A percentile compares a stretch with the other conserved stretches of the same genome.
These are phyloP conservation scores for Kluyveromyces marxianus DNA, from an alignment of 1,139 yeast species.

Conservation along the genomic window DNA sequence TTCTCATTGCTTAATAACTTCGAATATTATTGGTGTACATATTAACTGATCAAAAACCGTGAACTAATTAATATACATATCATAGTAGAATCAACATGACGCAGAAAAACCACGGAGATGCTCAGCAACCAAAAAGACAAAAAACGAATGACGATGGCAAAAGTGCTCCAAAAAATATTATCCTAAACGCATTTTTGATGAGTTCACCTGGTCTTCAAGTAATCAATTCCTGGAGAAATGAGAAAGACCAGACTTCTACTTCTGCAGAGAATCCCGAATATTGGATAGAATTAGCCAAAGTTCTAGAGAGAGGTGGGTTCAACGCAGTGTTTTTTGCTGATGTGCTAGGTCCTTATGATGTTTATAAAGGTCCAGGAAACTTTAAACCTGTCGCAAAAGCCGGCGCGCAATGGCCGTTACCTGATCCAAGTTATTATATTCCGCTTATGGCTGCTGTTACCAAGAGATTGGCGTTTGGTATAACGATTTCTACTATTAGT, in stretches of 20 bases:
- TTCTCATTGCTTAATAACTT: too few species aligned
- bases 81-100: too few species aligned
- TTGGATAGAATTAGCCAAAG: slow-evolving; percentile 40
- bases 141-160: too few species aligned
- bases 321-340: slow-evolving; percentile 43
- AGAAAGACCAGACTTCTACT: slow-evolving; percentile 33
- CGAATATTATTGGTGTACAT: too few species aligned
- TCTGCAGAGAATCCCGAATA: slow-evolving; percentile 36
- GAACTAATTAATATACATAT: too few species aligned
- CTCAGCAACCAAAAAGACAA: too few species aligned
- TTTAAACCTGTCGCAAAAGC: slow-evolving; percentile 35
- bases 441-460: slow-evolving; percentile 40
- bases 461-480: slow-evolving; percentile 36
- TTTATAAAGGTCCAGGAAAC: slow-evolving; percentile 38
- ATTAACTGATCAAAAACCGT: too few species aligned
- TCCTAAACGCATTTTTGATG: slow-evolving; percentile 16
- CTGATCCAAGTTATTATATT: slow-evolving; percentile 38
- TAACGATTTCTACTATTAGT: slow-evolving; percentile 39
- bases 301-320: slow-evolving; percentile 40
- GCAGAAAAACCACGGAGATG: too few species aligned
- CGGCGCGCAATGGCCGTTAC: slow-evolving; percentile 40
- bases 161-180: slow-evolving; percentile 8
- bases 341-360: slow-evolving; percentile 41
- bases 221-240: slow-evolving; percentile 35
- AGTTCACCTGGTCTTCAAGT: slow-evolving; percentile 17